Base-by-base conservation (phyloP, 2,329 filamentous ascomycete genomes). In the Talaromyces funiculosus region DNA sequence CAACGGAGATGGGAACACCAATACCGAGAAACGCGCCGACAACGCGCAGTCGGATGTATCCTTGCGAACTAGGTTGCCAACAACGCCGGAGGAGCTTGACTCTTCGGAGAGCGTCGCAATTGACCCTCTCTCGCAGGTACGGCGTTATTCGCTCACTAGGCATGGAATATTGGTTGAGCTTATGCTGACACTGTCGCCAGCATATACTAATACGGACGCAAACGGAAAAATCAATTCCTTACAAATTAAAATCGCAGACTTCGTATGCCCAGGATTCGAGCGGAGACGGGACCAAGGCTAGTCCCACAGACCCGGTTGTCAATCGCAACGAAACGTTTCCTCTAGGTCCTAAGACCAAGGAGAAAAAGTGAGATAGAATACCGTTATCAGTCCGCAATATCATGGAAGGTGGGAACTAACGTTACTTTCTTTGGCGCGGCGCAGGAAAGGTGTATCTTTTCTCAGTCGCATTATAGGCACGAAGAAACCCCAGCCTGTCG, bases 401-500 rank as follows among this genome's bases (percentile, higher is more conserved):
- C 14, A 12, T 16, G n/a, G n/a, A 45, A 33, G 33, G 9, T n/a
- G 49, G 20, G 57, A 37, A 40, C 57, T 60, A 29, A 60, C 57
- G 57, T 18, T 59, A 60, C n/a, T n/a, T n/a, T n/a, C n/a, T 61
- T 53, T 56, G n/a, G 10, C 29, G 29, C 29, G n/a, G 20, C 35
- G n/a, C 68, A 96, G 89, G 75, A 97, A 96, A 78, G 88, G 90
- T 29, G 85, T 89, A 18, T 96, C 92, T 14, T 96, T 99, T 72
- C 84, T 99, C 29, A 95, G 91, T 73, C 89, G 92, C 59, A 82
- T 97, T 73, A 89, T 90, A 68, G 82, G 84, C 63, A 83, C 82
- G 62, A 92, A 91, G 78, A 95, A 89, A 71, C 84, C 85, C 63
- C 66, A 69, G 16, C 40, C 65, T 45, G 78, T 82, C 22, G 55